A percentile compares a stretch with the other conserved stretches of the same genome.
These are phyloP conservation scores for Ajuga chamaepitys DNA, from an alignment of 257 asterid species.

Conservation along the genomic window DNA sequence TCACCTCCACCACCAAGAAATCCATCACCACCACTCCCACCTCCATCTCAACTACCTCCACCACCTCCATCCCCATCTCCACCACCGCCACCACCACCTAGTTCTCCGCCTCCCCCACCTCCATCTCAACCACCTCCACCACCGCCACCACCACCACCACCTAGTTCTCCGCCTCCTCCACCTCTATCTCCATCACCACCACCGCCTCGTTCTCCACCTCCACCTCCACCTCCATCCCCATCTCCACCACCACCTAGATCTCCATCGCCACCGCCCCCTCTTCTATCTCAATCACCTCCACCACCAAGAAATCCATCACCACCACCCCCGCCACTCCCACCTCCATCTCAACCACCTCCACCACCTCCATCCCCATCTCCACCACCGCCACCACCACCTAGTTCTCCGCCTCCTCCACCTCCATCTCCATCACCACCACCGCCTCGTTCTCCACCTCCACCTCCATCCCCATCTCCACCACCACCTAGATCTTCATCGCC, in stretches of 20 bases:
- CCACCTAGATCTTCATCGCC: not conserved
- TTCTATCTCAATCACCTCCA: not conserved
- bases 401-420: not conserved
- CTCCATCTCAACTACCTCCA: not conserved
- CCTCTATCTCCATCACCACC: not conserved
- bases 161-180: rapidly evolving
- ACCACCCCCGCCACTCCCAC: not conserved
- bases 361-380: not conserved
- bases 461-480: not conserved
- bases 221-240: not conserved
- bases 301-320: not conserved
- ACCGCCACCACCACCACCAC: not conserved
- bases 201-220: not conserved
- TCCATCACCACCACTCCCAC: not conserved
- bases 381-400: not conserved
- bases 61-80: not conserved
- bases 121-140: not conserved
- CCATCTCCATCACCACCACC: not conserved
- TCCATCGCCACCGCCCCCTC: not conserved
- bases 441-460: not conserved
- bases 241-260: not conserved
- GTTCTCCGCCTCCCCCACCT: too few relatives aligned
- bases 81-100: not conserved
- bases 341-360: not conserved
- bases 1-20: not conserved